Evolutionary conservation across 2,329 filamentous ascomycete species (phyloP).

Genomic region (Metarhizium guizhouense): DNA sequence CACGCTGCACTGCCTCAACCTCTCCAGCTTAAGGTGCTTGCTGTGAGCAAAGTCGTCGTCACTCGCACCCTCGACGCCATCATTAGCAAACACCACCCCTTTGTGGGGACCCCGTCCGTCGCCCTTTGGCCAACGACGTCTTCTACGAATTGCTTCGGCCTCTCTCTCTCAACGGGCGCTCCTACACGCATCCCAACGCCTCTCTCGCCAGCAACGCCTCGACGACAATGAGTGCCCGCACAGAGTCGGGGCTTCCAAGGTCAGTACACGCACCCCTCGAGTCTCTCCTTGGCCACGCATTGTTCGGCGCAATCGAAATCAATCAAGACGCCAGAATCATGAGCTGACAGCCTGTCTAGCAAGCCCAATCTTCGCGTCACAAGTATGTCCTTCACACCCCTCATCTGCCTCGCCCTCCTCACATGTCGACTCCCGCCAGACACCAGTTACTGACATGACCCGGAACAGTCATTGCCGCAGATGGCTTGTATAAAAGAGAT

Average conservation of each 20-base stretch:
- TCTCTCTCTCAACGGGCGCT: background rate
- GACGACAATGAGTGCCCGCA: constrained; percentile 20
- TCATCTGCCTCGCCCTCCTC: constrained; percentile 5
- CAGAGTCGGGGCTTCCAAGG: constrained; percentile 27
- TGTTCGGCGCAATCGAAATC: background rate
- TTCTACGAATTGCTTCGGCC: constrained; percentile 10
- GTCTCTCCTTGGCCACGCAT: background rate
- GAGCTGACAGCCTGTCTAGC: constrained; percentile 35
- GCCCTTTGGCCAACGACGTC: background rate
- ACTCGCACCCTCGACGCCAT: constrained; percentile 3
- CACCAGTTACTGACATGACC: constrained; percentile 24
- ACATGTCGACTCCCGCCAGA: background rate
- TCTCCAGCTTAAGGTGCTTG: background rate
- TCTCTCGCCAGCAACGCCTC: constrained; percentile 1
- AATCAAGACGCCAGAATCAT: background rate
- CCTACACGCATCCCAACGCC: background rate
- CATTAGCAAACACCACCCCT: constrained; percentile 2
- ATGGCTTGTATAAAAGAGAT: constrained; percentile 98
- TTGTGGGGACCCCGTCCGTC: background rate
- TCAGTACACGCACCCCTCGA: constrained; percentile 15
- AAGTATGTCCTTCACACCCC: constrained; percentile 49
- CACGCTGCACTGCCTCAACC: constrained; percentile 6
- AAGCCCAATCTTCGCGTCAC: constrained; percentile 87
- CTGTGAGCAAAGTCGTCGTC: constrained; percentile 6
- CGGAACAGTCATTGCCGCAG: constrained; percentile 83